phyloP scores from a whole-genome alignment of 495 filamentous ascomycete genomes.

The Collariella sp. region DNA sequence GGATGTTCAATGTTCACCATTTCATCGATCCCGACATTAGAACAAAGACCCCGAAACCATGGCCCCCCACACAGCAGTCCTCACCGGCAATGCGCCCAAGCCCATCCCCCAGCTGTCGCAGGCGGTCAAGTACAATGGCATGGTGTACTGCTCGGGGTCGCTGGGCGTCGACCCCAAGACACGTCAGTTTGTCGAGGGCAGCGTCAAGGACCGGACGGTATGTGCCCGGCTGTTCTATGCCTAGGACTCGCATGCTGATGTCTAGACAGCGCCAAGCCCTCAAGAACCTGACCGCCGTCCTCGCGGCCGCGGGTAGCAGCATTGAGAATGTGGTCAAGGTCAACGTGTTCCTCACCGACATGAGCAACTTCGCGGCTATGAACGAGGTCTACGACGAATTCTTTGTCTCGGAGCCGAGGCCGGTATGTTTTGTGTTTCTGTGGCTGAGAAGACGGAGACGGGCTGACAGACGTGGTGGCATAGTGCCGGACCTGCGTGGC shows the following conservation, averaged over 20 bases:
- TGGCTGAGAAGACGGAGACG: not conserved
- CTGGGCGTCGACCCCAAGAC: conserved; percentile 46
- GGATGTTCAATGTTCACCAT: too few species aligned
- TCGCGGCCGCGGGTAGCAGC: conserved; percentile 50
- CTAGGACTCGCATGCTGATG: not conserved
- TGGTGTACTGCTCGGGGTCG: conserved; percentile 51
- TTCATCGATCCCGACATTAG: not conserved
- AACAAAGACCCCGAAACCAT: conserved; percentile 9
- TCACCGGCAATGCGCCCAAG: conserved; percentile 44
- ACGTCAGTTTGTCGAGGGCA: conserved; percentile 41
- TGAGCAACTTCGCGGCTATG: conserved; percentile 60
- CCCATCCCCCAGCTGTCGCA: conserved; percentile 50
- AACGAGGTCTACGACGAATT: conserved; percentile 51
- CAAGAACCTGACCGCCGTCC: conserved; percentile 53
- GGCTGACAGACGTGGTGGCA: not conserved
- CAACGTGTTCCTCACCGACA: conserved; percentile 57
- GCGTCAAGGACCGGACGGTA: conserved; percentile 49
- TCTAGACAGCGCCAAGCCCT: conserved; percentile 38
- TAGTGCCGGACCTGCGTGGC: conserved; percentile 56
- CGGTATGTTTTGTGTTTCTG: conserved; percentile 24
- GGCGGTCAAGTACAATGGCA: conserved; percentile 47
- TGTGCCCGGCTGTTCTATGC: not conserved
- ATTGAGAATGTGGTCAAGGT: conserved; percentile 57
- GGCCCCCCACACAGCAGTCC: conserved; percentile 28
- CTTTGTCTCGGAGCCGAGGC: conserved; percentile 49